Conservation (phyloP, 768 basidiomycete genomes). For the Tricholoma terreum region DNA sequence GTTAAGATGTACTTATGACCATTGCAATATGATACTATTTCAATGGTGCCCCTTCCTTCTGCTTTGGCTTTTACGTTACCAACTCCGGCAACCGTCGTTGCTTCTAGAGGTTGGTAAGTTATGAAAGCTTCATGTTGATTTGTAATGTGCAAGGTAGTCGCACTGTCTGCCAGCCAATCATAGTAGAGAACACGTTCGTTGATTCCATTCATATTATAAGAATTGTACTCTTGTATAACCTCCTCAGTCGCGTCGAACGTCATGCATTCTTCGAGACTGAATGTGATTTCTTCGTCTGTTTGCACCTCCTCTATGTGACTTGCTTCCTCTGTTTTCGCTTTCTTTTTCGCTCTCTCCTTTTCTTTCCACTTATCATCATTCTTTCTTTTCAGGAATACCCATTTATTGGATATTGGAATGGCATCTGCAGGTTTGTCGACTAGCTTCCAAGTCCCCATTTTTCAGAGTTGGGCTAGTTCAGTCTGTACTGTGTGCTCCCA, state of each 20-base stretch:
- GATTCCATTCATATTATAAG: neutral
- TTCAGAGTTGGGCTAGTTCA: no score
- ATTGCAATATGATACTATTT: no score
- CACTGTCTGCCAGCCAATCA: neutral
- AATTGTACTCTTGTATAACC: neutral
- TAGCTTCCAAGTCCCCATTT: no score
- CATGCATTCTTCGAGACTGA: neutral
- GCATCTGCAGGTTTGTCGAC: no score
- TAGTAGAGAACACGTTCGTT: neutral
- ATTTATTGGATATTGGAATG: no score
- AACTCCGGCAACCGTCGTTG: no score
- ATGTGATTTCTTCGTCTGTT: neutral
- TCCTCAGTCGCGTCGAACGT: neutral
- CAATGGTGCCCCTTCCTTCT: no score
- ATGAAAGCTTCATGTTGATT: constrained; percentile 2
- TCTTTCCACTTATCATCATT: neutral
- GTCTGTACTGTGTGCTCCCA: no score
- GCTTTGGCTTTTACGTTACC: no score
- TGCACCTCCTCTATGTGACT: neutral
- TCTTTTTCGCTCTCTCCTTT: no score
- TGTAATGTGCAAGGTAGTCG: constrained; percentile 8
- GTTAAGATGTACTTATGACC: no score
- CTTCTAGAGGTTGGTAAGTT: neutral
- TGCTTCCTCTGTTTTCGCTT: neutral
- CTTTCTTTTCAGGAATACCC: neutral